Conservation (phyloP, 1,139 yeast species). For the Suhomyces coccinellae region DNA sequence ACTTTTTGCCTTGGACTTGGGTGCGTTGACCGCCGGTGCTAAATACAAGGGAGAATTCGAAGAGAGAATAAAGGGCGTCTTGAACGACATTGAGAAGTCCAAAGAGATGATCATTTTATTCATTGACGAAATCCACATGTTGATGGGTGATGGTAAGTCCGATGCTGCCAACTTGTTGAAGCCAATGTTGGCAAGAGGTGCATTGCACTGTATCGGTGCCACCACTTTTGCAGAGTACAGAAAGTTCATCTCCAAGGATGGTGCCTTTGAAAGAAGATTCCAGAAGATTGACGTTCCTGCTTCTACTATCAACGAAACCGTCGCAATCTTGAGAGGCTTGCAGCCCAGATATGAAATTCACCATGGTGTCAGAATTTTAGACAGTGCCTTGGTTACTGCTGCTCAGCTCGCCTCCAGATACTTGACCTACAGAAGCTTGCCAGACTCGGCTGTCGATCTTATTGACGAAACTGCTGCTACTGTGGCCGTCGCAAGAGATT, state of each 20-base stretch:
- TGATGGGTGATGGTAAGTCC: conserved; percentile 94
- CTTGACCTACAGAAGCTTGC: conserved; percentile 91
- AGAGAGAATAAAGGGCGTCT: conserved; percentile 94
- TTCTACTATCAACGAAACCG: conserved; percentile 88
- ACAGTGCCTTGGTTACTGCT: conserved; percentile 91
- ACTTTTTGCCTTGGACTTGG: conserved; percentile 85
- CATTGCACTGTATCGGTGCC: conserved; percentile 96
- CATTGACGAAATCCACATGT: conserved; percentile 97
- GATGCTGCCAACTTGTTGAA: conserved; percentile 96
- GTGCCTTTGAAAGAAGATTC: conserved; percentile 98
- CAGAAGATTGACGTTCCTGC: conserved; percentile 96
- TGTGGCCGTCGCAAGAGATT: conserved; percentile 97
- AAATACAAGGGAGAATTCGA: conserved; percentile 98
- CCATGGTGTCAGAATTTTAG: conserved; percentile 96
- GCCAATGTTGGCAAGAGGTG: conserved; percentile 97
- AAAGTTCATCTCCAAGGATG: conserved; percentile 90
- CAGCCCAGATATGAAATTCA: conserved; percentile 96
- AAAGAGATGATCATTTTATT: conserved; percentile 83
- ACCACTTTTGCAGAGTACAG: conserved; percentile 95
- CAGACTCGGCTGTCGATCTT: conserved; percentile 96
- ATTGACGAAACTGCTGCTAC: conserved; percentile 97
- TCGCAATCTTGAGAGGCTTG: conserved; percentile 93
- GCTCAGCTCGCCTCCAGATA: conserved; percentile 95
- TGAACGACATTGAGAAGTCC: conserved; percentile 88
- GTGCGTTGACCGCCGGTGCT: conserved; percentile 97